Evolutionary conservation across 2,329 filamentous ascomycete species (phyloP).

Genomic region (Acephala macrosclerotiorum): DNA sequence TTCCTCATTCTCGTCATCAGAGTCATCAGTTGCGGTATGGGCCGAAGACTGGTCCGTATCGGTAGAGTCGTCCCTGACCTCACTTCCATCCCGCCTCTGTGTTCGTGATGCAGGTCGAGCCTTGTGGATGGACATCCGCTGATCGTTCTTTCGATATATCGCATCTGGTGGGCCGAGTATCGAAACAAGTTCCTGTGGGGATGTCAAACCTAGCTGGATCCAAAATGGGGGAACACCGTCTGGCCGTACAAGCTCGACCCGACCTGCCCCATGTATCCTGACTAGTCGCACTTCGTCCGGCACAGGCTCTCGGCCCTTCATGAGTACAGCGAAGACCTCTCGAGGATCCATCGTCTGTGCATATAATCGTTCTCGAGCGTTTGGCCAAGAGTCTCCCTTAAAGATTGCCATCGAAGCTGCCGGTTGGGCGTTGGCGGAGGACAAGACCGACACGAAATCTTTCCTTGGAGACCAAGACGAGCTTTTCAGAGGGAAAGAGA

Average conservation of each 20-base stretch:
- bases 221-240: slow-evolving; percentile 71
- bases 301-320: slow-evolving; percentile 78
- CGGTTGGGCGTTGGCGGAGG: slow-evolving; percentile 76
- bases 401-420: slow-evolving; percentile 92
- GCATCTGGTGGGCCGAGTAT: slow-evolving; percentile 93
- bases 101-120: slow-evolving; percentile 61
- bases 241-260: slow-evolving; percentile 78
- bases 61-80: slow-evolving; percentile 60
- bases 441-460: slow-evolving; percentile 87
- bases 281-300: slow-evolving; percentile 89
- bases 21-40: slow-evolving; percentile 74
- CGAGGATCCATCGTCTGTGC: slow-evolving; percentile 76
- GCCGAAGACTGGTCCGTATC: slow-evolving; percentile 80
- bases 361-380: slow-evolving; percentile 79
- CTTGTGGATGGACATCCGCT: slow-evolving; percentile 86
- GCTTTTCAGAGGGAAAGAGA: slow-evolving; percentile 82
- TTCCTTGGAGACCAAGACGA: slow-evolving; percentile 77
- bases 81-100: slow-evolving; percentile 53
- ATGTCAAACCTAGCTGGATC: slow-evolving; percentile 84
- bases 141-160: slow-evolving; percentile 90
- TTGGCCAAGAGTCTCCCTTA: slow-evolving; percentile 87
- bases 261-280: slow-evolving; percentile 78
- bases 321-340: slow-evolving; percentile 72
- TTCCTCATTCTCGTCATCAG: slow-evolving; percentile 68
- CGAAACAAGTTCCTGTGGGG: slow-evolving; percentile 87